Percentiles rank a stretch among this genome's conserved stretches.
These are phyloP conservation scores for Ramalina intermedia DNA, from an alignment of 495 filamentous ascomycete species.

Conservation along the genomic window DNA sequence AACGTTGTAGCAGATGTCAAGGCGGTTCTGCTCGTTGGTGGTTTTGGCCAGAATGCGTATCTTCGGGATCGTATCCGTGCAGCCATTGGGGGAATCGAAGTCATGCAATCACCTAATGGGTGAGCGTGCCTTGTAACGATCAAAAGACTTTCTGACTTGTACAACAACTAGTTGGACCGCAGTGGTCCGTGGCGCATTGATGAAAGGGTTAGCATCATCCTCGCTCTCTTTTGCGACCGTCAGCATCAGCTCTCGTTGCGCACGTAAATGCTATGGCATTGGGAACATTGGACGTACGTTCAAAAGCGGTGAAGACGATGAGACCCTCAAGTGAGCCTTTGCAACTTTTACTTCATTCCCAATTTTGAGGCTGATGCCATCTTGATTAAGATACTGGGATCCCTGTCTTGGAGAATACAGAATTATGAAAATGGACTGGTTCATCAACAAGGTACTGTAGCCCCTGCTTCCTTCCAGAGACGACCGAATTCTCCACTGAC, in stretches of 20 bases:
- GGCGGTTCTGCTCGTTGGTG: slow-evolving; percentile 54
- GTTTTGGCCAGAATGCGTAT: slow-evolving; percentile 54
- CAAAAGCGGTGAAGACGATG: slow-evolving; percentile 11
- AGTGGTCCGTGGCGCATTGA: slow-evolving; percentile 28
- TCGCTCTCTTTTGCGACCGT: slow-evolving; percentile 14
- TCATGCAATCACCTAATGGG: slow-evolving; percentile 13
- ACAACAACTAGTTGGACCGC: too few species aligned
- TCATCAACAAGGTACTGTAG: slow-evolving; percentile 16
- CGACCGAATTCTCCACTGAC: background rate
- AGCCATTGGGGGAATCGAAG: slow-evolving; percentile 6
- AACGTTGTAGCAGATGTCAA: slow-evolving; percentile 14
- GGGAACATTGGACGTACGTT: slow-evolving; percentile 4
- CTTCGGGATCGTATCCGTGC: slow-evolving; percentile 20
- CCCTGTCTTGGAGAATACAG: slow-evolving; percentile 11
- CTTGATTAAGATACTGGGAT: slow-evolving; percentile 12
- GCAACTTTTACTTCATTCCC: background rate
- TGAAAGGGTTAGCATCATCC: slow-evolving; percentile 20
- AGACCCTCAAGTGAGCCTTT: slow-evolving; percentile 4
- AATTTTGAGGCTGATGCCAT: background rate
- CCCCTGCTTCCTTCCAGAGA: background rate
- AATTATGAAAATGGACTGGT: slow-evolving; percentile 17
- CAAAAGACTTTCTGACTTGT: too few species aligned
- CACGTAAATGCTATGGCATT: slow-evolving; percentile 27
- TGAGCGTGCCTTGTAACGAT: slow-evolving; percentile 11
- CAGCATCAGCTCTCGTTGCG: slow-evolving; percentile 20